Conservation (phyloP, 2,329 filamentous ascomycete genomes). For the Fusarium equiseti region DNA sequence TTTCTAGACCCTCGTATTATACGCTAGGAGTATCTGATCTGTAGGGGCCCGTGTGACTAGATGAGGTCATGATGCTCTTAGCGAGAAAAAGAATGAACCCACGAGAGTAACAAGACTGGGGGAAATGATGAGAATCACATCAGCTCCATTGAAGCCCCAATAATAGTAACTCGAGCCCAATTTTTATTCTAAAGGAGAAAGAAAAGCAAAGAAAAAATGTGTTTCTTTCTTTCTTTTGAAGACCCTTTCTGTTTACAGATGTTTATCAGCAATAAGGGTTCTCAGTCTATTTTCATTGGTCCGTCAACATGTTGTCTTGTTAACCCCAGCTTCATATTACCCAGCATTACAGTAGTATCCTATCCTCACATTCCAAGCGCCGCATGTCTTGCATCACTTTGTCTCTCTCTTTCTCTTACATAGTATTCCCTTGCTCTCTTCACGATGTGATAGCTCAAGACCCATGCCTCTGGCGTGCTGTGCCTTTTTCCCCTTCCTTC, state of each 20-base stretch:
- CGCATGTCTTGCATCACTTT: constrained; percentile 45
- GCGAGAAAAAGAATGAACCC: constrained; percentile 22
- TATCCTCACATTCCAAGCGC: constrained; percentile 14
- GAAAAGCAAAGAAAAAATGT: background rate
- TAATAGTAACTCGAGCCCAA: constrained; percentile 1
- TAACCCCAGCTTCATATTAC: background rate
- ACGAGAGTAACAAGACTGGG: constrained; percentile 2
- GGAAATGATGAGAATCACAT: constrained; percentile 31
- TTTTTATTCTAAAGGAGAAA: constrained; percentile 6
- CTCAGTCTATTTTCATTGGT: background rate
- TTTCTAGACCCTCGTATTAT: background rate
- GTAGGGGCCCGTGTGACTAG: constrained; percentile 15
- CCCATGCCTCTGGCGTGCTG: constrained; percentile 44
- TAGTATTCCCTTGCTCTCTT: background rate
- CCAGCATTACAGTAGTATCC: background rate
- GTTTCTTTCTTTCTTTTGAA: background rate
- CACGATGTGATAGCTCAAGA: constrained; percentile 14
- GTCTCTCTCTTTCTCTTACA: constrained; percentile 9
- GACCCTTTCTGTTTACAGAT: background rate
- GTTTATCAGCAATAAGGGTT: background rate
- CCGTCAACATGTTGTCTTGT: background rate
- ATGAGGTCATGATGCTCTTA: constrained; percentile 40
- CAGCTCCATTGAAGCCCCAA: constrained; percentile 23
- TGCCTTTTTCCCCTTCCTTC: constrained; percentile 19
- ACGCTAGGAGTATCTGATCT: background rate